Percentiles rank a stretch among this genome's conserved stretches.
Evolutionary conservation across 176 grass and related monocot species (phyloP).

Genomic region (Guadua angustifolia): DNA sequence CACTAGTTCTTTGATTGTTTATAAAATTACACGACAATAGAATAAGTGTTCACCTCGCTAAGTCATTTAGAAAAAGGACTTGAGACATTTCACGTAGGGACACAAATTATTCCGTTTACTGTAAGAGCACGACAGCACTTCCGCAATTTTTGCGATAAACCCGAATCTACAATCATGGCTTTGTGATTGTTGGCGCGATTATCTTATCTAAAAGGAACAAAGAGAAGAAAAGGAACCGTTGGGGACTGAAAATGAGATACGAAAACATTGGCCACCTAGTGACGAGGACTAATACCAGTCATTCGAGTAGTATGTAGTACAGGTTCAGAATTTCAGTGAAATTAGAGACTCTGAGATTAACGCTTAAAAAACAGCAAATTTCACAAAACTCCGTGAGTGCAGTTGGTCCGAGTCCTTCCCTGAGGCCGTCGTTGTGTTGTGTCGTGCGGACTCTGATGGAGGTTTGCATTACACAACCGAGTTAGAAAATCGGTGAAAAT

Average conservation of each 20-base stretch:
- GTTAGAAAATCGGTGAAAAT: too few species aligned
- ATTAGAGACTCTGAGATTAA: too few species aligned
- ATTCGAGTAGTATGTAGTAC: constrained; percentile 1
- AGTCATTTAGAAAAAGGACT: background rate
- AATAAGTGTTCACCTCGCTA: background rate
- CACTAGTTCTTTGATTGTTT: background rate
- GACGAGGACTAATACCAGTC: constrained; percentile 13
- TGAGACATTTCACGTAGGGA: constrained; percentile 13
- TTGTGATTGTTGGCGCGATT: background rate
- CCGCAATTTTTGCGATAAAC: constrained; percentile 6
- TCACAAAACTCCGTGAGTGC: too few species aligned
- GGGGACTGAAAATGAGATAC: constrained; percentile 30
- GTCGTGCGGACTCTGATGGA: too few species aligned
- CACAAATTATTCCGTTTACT: background rate
- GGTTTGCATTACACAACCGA: too few species aligned
- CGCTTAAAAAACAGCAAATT: too few species aligned
- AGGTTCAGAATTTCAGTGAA: too few species aligned
- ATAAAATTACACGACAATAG: background rate
- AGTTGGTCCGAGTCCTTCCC: too few species aligned
- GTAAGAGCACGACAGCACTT: constrained; percentile 14
- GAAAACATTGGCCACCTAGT: constrained; percentile 25
- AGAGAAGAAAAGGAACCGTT: background rate
- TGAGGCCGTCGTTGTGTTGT: too few species aligned
- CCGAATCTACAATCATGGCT: constrained; percentile 28
- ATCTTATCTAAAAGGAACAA: constrained; percentile 35